Base-by-base conservation (phyloP, 495 filamentous ascomycete species). In the Mycothermus thermophilus region DNA sequence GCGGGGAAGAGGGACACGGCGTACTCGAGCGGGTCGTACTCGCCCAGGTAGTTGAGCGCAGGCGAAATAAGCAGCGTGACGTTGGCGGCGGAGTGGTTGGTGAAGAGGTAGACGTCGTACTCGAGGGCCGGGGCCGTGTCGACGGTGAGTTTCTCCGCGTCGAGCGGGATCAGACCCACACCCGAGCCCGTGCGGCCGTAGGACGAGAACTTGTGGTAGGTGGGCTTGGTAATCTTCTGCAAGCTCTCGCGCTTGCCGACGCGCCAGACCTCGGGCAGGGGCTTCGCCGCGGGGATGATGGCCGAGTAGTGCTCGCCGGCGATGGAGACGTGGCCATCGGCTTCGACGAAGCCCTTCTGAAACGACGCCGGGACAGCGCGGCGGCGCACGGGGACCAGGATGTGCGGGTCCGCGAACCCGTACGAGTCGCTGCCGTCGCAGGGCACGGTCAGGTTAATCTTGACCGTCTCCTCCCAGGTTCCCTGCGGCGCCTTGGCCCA, bases 51-150 rank as follows among this genome's bases (percentile, higher is more conserved):
- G 38, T 83, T 81, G 8, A 77, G 67, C 0, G 65, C 64, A 0
- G 72, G 64, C 15, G 66, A 71, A 27, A 82, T 67, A 42, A 67
- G 67, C 8, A 83, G 54, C 0, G 71, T 78, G 30, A 80, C 55
- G 40, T 76, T 78, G 30, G 69, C 67, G 7, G 55, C 53, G 4
- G 66, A 50, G 32, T 48, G 42, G 30, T 59, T 55, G 13, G 71
- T 71, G 55, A 79, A 81, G 17, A 75, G 51, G 55, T 77, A 81
- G 13, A 83, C 42, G 41, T 73, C 64, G 48, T 81, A 83, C 42
- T 76, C 70, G 8, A 83, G 59, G 11, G 63, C 60, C 6, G 76
- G 74, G 0, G 67, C 70, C 4, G 58, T 52, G 5, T 52, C 44
- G 17, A 64, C 38, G 21, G 60, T 57, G 32, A 69, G 64, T 15